A percentile compares a stretch with the other conserved stretches of the same genome.
phyloP scores from a whole-genome alignment of 768 basidiomycete species.

The Psilocybe azurescens region DNA sequence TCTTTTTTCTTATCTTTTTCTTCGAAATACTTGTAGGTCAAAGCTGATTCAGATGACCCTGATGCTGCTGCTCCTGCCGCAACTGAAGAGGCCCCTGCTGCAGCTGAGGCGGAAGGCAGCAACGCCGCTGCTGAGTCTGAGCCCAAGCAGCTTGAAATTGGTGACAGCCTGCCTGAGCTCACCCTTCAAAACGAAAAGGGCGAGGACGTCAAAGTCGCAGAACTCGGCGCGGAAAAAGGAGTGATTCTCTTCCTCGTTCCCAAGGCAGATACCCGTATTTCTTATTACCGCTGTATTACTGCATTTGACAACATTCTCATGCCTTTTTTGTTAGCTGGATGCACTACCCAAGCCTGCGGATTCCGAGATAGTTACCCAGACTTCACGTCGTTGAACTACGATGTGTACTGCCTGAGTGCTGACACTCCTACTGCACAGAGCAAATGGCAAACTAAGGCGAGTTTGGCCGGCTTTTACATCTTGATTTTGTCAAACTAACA shows the following conservation, averaged over 20 bases:
- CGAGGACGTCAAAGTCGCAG: slow-evolving; percentile 73
- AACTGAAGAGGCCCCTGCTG: slow-evolving; percentile 13
- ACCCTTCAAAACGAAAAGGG: slow-evolving; percentile 86
- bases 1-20: slow-evolving; percentile 11
- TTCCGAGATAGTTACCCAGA: slow-evolving; percentile 86
- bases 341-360: slow-evolving; percentile 91
- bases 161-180: slow-evolving; percentile 75
- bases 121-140: slow-evolving; percentile 14
- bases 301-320: neutral
- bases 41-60: slow-evolving; percentile 28
- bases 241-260: slow-evolving; percentile 84
- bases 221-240: slow-evolving; percentile 70
- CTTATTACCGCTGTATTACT: neutral
- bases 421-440: slow-evolving; percentile 76
- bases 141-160: slow-evolving; percentile 60
- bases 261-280: slow-evolving; percentile 84
- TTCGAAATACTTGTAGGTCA: slow-evolving; percentile 33
- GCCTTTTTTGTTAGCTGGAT: slow-evolving; percentile 62
- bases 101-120: slow-evolving; percentile 28
- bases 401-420: slow-evolving; percentile 84
- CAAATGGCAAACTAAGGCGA: slow-evolving; percentile 88
- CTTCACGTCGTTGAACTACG: slow-evolving; percentile 70
- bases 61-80: slow-evolving; percentile 16
- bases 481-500: neutral
- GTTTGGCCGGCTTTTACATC: slow-evolving; percentile 15